phyloP scores from a whole-genome alignment of 1,284 basidiomycete genomes.

The Austroboletus niveus region DNA sequence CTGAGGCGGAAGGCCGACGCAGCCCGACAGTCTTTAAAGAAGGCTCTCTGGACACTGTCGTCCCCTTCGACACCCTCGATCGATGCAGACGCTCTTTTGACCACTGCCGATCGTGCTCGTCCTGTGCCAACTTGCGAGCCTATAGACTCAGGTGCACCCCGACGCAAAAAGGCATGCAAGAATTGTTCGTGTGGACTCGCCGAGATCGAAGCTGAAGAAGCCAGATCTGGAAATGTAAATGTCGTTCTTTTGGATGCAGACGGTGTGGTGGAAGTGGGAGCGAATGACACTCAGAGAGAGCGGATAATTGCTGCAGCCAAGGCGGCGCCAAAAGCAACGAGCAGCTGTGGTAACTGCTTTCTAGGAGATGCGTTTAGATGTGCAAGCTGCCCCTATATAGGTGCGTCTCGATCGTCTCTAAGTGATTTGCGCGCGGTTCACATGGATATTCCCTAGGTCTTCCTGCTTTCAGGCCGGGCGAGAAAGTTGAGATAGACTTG shows the following conservation, averaged over 20 bases:
- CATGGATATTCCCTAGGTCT: constrained; percentile 53
- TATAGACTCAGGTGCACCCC: constrained; percentile 46
- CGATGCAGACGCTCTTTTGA: constrained; percentile 75
- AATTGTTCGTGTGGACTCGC: constrained; percentile 90
- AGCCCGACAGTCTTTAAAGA: constrained; percentile 65
- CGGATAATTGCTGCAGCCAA: constrained; percentile 62
- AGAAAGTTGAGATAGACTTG: constrained; percentile 90
- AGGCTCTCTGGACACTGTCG: constrained; percentile 75
- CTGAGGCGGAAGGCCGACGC: constrained; percentile 52
- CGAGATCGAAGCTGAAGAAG: constrained; percentile 87
- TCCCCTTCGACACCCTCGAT: constrained; percentile 63
- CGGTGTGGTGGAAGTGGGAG: constrained; percentile 59
- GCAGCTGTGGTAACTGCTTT: constrained; percentile 97
- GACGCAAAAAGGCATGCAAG: constrained; percentile 89
- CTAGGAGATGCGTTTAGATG: constrained; percentile 98
- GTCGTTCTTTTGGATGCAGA: constrained; percentile 66
- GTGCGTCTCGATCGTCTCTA: constrained; percentile 47
- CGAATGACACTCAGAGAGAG: constrained; percentile 61
- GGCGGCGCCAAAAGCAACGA: constrained; percentile 81
- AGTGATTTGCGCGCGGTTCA: constrained; percentile 6
- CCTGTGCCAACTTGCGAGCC: constrained; percentile 71
- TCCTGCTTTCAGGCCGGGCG: constrained; percentile 97
- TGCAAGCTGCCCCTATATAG: constrained; percentile 92
- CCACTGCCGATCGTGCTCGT: constrained; percentile 67
- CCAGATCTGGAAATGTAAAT: constrained; percentile 56